Percentiles rank a stretch among this genome's conserved stretches.
Evolutionary conservation across 345 rosid species (phyloP).

Genomic region (Litchi chinensis): DNA sequence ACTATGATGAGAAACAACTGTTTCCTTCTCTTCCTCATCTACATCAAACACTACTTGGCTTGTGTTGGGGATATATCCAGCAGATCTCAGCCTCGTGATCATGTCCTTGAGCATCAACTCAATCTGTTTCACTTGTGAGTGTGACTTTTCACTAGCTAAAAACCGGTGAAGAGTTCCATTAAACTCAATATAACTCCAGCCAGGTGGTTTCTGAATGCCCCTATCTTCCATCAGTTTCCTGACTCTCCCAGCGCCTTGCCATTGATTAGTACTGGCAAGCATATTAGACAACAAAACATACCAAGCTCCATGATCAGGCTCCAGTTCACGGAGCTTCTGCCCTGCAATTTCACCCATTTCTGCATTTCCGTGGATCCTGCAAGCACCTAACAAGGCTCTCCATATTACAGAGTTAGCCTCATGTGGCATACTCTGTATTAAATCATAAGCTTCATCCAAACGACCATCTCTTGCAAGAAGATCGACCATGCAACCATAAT

Average conservation of each 20-base stretch:
- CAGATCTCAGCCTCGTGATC: slow-evolving; percentile 33
- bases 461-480: slow-evolving; percentile 63
- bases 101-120: slow-evolving; percentile 38
- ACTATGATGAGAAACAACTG: slow-evolving; percentile 42
- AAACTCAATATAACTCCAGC: slow-evolving; percentile 38
- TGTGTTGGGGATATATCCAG: slow-evolving; percentile 34
- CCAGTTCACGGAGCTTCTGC: slow-evolving; percentile 30
- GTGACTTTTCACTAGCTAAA: slow-evolving; percentile 31
- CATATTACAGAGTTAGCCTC: slow-evolving; percentile 52
- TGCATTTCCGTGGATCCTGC: slow-evolving; percentile 38
- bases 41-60: slow-evolving; percentile 38
- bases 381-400: slow-evolving; percentile 47
- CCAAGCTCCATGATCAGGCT: slow-evolving; percentile 40
- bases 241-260: slow-evolving; percentile 40
- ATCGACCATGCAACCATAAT: slow-evolving; percentile 65
- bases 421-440: slow-evolving; percentile 51
- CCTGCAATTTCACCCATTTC: slow-evolving; percentile 36
- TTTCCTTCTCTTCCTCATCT: slow-evolving; percentile 46
- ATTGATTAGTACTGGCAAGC: slow-evolving; percentile 30
- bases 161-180: slow-evolving; percentile 37
- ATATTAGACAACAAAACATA: slow-evolving; percentile 41
- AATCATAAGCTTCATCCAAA: slow-evolving; percentile 51
- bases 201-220: slow-evolving; percentile 40
- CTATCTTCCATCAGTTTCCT: slow-evolving; percentile 39
- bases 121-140: slow-evolving; percentile 24